phyloP scores from a whole-genome alignment of 495 filamentous ascomycete genomes.

The Astrothelium macrocarpum region DNA sequence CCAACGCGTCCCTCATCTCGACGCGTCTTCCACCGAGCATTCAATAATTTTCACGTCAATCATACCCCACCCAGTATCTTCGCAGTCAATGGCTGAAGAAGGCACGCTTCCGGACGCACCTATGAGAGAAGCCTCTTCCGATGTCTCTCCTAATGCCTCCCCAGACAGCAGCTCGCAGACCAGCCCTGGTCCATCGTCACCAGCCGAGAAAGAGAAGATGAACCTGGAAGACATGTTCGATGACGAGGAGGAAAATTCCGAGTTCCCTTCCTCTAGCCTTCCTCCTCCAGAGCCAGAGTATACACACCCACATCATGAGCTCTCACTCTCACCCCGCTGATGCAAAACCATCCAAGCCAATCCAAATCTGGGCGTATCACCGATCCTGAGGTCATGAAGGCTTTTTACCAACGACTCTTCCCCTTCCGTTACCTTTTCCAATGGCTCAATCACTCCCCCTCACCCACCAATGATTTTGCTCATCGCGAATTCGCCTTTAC shows the following conservation, averaged over 20 bases:
- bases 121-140: neutral
- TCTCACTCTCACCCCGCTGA: neutral
- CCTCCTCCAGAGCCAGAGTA: conserved; percentile 28
- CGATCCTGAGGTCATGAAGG: conserved; percentile 73
- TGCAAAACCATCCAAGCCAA: neutral
- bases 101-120: conserved; percentile 17
- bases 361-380: conserved; percentile 20
- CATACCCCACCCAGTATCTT: conserved; percentile 26
- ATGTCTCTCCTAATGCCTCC: neutral
- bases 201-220: neutral
- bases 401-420: conserved; percentile 92
- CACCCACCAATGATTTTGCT: conserved; percentile 75
- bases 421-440: conserved; percentile 93
- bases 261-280: conserved; percentile 63
- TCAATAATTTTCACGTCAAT: neutral
- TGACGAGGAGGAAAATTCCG: conserved; percentile 66
- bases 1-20: neutral
- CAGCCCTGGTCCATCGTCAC: neutral
- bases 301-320: neutral
- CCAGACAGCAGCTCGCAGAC: neutral
- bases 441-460: conserved; percentile 91
- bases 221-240: conserved; percentile 76
- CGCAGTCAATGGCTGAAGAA: conserved; percentile 14
- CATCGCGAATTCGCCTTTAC: conserved; percentile 95
- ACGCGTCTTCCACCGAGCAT: neutral